These are phyloP conservation scores for Leptodermis oblonga DNA, from an alignment of 257 asterid species.

Conservation along the genomic window DNA sequence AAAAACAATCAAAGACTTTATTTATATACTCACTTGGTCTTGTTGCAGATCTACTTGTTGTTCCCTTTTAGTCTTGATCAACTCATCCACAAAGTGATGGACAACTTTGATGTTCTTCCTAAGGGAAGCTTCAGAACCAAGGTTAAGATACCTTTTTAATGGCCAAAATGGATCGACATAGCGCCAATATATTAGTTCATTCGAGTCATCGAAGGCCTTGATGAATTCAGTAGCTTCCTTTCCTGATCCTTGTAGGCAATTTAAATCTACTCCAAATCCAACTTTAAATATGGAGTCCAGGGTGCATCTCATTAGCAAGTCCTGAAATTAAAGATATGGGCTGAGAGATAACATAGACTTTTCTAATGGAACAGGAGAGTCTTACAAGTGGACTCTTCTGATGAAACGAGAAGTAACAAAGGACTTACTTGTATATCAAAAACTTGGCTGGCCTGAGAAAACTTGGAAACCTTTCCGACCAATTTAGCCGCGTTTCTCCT, in stretches of 20 bases:
- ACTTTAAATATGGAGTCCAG: slow-evolving; percentile 73
- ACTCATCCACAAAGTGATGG: slow-evolving; percentile 43
- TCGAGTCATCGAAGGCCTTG: slow-evolving; percentile 74
- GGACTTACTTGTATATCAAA: slow-evolving; percentile 60
- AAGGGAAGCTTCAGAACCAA: slow-evolving; percentile 56
- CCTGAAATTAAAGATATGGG: slow-evolving; percentile 31
- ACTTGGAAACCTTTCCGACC: slow-evolving; percentile 29
- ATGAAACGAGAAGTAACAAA: no score
- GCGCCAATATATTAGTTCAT: slow-evolving; percentile 52
- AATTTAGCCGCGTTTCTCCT: slow-evolving; percentile 48
- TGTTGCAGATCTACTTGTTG: slow-evolving; percentile 36
- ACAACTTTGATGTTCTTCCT: slow-evolving; percentile 49
- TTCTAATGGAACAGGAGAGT: not conserved
- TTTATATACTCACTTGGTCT: slow-evolving; percentile 28
- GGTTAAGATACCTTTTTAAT: slow-evolving; percentile 45
- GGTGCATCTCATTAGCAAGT: slow-evolving; percentile 59
- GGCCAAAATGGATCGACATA: slow-evolving; percentile 64
- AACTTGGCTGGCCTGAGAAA: slow-evolving; percentile 25
- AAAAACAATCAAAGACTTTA: not conserved
- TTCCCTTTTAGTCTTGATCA: slow-evolving; percentile 47
- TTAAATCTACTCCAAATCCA: slow-evolving; percentile 69
- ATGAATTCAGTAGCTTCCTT: slow-evolving; percentile 42
- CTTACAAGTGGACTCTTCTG: not conserved
- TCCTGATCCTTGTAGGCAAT: slow-evolving; percentile 50
- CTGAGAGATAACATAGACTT: not conserved